Evolutionary conservation across 2,329 filamentous ascomycete genomes (phyloP).

Genomic region (Knoxdaviesia capensis): DNA sequence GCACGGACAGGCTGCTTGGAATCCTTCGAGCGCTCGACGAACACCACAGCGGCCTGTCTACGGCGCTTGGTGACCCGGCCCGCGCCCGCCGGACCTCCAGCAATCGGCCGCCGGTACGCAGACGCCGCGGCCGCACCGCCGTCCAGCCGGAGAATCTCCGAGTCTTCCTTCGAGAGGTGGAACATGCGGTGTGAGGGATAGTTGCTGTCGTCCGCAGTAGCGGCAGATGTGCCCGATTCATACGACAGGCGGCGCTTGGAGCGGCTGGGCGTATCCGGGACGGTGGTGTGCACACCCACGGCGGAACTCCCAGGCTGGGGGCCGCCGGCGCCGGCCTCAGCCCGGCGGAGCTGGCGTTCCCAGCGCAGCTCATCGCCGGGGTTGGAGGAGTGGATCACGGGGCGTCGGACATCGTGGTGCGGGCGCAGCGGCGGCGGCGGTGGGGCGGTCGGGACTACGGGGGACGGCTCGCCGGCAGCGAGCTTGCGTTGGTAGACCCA

Average conservation of each 20-base stretch:
- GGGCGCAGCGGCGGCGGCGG: slow-evolving; percentile 5
- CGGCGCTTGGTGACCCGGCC: slow-evolving; percentile 1
- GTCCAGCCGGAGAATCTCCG: background rate
- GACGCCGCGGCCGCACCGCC: background rate
- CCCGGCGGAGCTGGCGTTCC: slow-evolving; percentile 1
- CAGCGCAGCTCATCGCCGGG: slow-evolving; percentile 14
- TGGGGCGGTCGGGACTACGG: slow-evolving; percentile 9
- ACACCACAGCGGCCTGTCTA: slow-evolving; percentile 20
- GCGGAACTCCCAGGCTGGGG: slow-evolving; percentile 1
- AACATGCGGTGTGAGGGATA: slow-evolving; percentile 3
- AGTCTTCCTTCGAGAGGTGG: slow-evolving; percentile 4
- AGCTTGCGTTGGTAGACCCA: slow-evolving; percentile 33
- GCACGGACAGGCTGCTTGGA: slow-evolving; percentile 14
- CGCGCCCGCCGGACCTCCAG: background rate
- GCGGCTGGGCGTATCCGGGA: background rate
- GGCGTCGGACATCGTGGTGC: slow-evolving; percentile 10
- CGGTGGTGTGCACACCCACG: background rate
- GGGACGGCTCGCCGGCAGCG: slow-evolving; percentile 12
- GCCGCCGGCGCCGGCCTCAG: background rate
- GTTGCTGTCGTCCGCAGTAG: slow-evolving; percentile 9
- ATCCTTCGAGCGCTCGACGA: slow-evolving; percentile 38
- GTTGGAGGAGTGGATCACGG: slow-evolving; percentile 27
- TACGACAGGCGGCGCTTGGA: slow-evolving; percentile 12
- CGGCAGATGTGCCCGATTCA: slow-evolving; percentile 10
- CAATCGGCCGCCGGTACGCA: background rate